Evolutionary conservation across 495 filamentous ascomycete species (phyloP), one percentile per base, ranked within the genome.

Genomic region (Podospora australis): DNA sequence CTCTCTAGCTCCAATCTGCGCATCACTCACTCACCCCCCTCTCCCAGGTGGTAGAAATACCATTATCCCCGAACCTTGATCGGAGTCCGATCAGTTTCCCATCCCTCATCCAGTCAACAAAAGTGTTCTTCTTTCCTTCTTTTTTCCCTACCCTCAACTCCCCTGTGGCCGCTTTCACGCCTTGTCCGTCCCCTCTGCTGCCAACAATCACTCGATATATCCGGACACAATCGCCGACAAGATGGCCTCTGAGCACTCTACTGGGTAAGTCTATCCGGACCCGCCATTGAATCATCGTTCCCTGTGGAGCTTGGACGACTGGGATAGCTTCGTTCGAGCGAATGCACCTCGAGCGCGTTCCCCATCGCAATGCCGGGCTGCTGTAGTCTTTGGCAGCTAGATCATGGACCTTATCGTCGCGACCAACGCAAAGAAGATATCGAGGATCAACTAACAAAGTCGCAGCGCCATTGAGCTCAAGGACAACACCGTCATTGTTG

Each of bases 401-500:
- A 24, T 19, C 4, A 24, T 45, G 42, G 26, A 22, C 40, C 40
- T 49, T 26, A 49, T 35, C 11, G 19, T 21, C 19, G 17, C 46
- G 13, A n/a, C 6, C 22, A 22, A 14, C 7, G 20, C 10, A 16
- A 11, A 24, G 14, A 25, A 14, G 23, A 23, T 14, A 19, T 28
- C 20, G 19, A 44, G 32, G 44, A n/a, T n/a, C n/a, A n/a, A n/a
- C 52, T 58, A 32, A 58, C 40, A 29, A 36, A 28, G 13, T n/a
- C 17, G 20, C 47, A 75, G 72, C 50, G 48, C 61, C 41, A 75
- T 95, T 58, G 92, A 97, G 80, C 84, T 99, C 55, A 99, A 95
- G 77, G 88, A 97, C 63, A 91, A 97, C 78, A 99, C 94, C 53
- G 78, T 92, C 64, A 95, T 99, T 67, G 82, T 99, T 52, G 92